Evolutionary conservation across 352 stramenopile genomes (phyloP).

Genomic region (Globisporangium solare): DNA sequence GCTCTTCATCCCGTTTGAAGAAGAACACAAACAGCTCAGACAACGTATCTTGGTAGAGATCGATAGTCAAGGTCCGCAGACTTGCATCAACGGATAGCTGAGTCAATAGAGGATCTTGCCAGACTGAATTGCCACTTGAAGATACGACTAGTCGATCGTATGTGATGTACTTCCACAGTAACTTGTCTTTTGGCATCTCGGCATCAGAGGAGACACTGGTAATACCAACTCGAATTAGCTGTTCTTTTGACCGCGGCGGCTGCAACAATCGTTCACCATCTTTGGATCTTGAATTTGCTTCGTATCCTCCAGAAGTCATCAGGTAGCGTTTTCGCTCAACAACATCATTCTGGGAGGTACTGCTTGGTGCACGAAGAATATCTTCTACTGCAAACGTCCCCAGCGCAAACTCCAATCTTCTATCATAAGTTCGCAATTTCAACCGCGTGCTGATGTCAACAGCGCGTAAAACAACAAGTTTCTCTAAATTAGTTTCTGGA

Average conservation of each 20-base stretch:
- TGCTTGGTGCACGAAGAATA: constrained; percentile 26
- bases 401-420: constrained; percentile 60
- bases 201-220: constrained; percentile 65
- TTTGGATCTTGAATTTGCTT: constrained; percentile 8
- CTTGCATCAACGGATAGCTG: constrained; percentile 64
- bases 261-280: constrained; percentile 6
- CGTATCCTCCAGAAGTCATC: constrained; percentile 55
- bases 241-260: constrained; percentile 23
- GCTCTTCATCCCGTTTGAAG: constrained; percentile 32
- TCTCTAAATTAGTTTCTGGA: constrained; percentile 27
- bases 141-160: constrained; percentile 29
- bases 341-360: not conserved
- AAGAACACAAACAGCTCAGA: constrained; percentile 79
- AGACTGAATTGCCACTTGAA: constrained; percentile 42
- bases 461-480: constrained; percentile 51
- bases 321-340: constrained; percentile 38
- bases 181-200: constrained; percentile 50
- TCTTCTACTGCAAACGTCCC: constrained; percentile 76
- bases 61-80: constrained; percentile 64
- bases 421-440: constrained; percentile 63
- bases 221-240: constrained; percentile 69
- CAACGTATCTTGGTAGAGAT: constrained; percentile 76
- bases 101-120: constrained; percentile 70
- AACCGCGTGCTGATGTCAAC: constrained; percentile 61
- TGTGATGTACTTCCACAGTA: constrained; percentile 38